Evolutionary conservation across 139 green algal genomes (phyloP), one percentile per base, ranked within the genome.

Genomic region (Chlorella vulgaris): DNA sequence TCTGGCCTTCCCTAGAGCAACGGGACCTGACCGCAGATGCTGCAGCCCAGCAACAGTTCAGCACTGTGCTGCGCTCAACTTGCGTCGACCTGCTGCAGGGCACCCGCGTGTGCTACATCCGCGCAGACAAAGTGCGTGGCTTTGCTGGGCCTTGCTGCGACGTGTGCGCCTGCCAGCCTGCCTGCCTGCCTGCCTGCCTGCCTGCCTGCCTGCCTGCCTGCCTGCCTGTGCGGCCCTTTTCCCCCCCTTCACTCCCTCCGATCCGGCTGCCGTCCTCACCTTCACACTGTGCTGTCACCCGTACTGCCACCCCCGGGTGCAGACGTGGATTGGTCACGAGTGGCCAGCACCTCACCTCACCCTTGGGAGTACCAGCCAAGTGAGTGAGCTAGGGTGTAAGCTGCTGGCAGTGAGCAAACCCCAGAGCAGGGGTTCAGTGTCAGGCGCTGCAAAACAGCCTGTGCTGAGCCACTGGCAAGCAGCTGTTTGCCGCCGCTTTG

Each of bases 281-380:
- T 24, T 7, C 53, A 24, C 18, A 71, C 5, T 21, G 36, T 8
- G 22, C n/a, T 13, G 35, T 35, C 55, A 28, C 26, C 74, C n/a
- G 4, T 28, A n/a, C 51, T 33, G 4, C 50, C 42, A 35, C n/a
- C 62, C 62, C 35, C 47, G 28, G 21, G 4, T n/a, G 35, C 50
- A 83, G 80, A 65, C 24, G 58, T 80, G 33, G 61, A 81, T 38
- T 81, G 75, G 75, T 36, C 6, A 5, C 75, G 75, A 3, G 75
- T 73, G 61, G 40, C n/a, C 0, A 74, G 31, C 29, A 74, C 60
- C 15, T 74, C 61, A 3, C 75, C 75, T 0, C 75, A 81, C 75
- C 75, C 75, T 4, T 81, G 61, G 61, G 75, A 81, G 75, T 81
- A 81, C 75, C 29, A 13, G 24, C 40, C 61, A 36, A 31, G 61